Evolutionary conservation across 2,329 filamentous ascomycete species (phyloP).

Genomic region (Neocatenulostroma microsporum): DNA sequence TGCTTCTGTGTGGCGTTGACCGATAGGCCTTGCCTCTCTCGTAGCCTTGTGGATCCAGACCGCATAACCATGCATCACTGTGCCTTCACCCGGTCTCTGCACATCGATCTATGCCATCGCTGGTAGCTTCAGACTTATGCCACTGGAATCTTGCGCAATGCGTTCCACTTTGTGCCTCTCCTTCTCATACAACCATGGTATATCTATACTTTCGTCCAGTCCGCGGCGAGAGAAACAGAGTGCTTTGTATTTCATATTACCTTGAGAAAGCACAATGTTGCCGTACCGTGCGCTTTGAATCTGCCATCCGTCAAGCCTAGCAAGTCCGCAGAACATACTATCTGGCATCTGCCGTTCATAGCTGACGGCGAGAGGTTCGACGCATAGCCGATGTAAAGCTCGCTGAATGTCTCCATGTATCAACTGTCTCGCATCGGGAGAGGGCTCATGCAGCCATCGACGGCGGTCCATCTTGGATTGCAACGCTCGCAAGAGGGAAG

Average conservation of each 20-base stretch:
- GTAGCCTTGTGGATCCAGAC: conserved; percentile 55
- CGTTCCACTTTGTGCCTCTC: conserved; percentile 26
- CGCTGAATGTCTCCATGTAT: conserved; percentile 7
- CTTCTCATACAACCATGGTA: conserved; percentile 53
- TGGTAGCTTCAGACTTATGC: conserved; percentile 5
- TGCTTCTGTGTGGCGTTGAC: conserved; percentile 19
- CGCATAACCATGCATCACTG: conserved; percentile 46
- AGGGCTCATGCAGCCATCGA: no score
- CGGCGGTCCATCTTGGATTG: conserved; percentile 7
- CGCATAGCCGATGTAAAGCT: conserved; percentile 12
- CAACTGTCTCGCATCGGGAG: conserved; percentile 1
- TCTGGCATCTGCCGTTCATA: conserved; percentile 12
- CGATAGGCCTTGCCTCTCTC: conserved; percentile 45
- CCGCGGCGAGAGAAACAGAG: conserved; percentile 40
- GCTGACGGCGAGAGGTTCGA: conserved; percentile 8
- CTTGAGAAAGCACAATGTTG: conserved; percentile 45
- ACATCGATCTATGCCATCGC: conserved; percentile 10
- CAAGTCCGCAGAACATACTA: conserved; percentile 31
- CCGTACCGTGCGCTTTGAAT: conserved; percentile 60
- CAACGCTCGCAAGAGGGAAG: no score
- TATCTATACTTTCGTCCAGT: conserved; percentile 53
- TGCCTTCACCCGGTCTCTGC: conserved; percentile 8
- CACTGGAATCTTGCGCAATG: conserved; percentile 5
- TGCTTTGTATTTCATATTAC: conserved; percentile 46
- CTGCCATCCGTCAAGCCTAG: conserved; percentile 50